These are phyloP conservation scores for Termitomyces titanicus DNA, from an alignment of 768 basidiomycete genomes.

Conservation along the genomic window DNA sequence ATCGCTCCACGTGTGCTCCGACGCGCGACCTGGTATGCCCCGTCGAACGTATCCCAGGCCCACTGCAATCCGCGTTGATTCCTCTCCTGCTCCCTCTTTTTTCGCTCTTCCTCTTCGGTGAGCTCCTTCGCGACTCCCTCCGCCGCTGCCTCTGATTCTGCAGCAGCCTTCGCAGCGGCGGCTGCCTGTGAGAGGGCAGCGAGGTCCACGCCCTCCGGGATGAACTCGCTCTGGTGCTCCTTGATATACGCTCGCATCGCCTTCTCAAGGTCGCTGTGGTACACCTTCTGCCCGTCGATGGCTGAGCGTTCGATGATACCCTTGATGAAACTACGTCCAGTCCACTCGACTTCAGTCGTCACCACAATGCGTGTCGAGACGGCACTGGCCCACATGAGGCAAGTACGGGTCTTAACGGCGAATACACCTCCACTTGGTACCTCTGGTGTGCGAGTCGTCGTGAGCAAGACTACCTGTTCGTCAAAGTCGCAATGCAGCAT, in stretches of 20 bases:
- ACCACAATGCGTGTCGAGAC: conserved; percentile 78
- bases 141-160: conserved; percentile 14
- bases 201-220: conserved; percentile 75
- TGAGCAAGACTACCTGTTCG: conserved; percentile 75
- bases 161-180: conserved; percentile 25
- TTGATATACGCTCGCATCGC: conserved; percentile 88
- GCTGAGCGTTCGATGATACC: conserved; percentile 91
- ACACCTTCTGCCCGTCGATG: conserved; percentile 88
- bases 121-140: conserved; percentile 20
- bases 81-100: conserved; percentile 64
- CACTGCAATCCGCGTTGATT: conserved; percentile 76
- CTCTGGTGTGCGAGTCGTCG: conserved; percentile 90
- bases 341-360: conserved; percentile 94
- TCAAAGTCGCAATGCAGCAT: conserved; percentile 78
- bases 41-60: conserved; percentile 85
- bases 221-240: conserved; percentile 86
- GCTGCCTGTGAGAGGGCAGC: conserved; percentile 46
- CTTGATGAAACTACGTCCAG: conserved; percentile 94
- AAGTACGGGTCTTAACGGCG: conserved; percentile 90
- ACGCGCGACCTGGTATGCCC: conserved; percentile 66
- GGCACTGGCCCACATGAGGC: conserved; percentile 89
- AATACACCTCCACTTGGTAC: conserved; percentile 94
- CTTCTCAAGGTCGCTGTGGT: conserved; percentile 78
- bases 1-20: conserved; percentile 69
- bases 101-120: conserved; percentile 35